Base-by-base conservation (phyloP, 129 eudicot species). In the Calendula officinalis region DNA sequence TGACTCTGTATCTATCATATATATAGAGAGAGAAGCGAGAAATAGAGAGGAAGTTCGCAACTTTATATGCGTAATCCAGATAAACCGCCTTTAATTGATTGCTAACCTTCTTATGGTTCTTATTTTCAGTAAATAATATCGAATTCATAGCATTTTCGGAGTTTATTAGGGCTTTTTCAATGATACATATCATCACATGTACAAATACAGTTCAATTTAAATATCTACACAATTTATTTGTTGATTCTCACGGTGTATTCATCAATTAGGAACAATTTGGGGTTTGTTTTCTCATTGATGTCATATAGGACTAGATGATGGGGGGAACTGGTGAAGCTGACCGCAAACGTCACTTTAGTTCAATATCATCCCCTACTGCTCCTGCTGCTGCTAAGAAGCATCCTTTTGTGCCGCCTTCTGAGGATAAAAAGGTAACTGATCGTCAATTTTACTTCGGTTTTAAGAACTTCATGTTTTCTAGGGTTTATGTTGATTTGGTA, bases 291-390 rank as follows among this genome's bases (percentile, higher is more conserved):
- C 45, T 41, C 43, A 62, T 66, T 62, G 76, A 71, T 71, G 76
- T 62, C 52, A 30, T 35, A 37, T 66, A 74, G 78, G 72, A 30
- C 48, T 70, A 74, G 68, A 52, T 66, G 73, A 86, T 86, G 88
- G 94, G 81, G 77, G 87, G 96, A 61, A 89, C 96, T 46, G 94
- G 94, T 60, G 94, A 82, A 63, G 79, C 87, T 35, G 96, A 89
- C 82, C 84, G 84, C 50, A 89, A 89, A 60, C 96, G 96, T 49
- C 94, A 89, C 61, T 60, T 82, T 38, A 85, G 82, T 71, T 74
- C 96, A 12, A 82, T 88, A 56, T 82, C 92, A 42, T 89, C 92
- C 32, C 78, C 92, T 22, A 72, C 86, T 44, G 83, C 87, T 62
- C 70, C 78, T 62, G 55, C 76, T 48, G 53, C 72, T 55, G 81